Percentiles rank a stretch among this genome's conserved stretches.
Evolutionary conservation across 208 protist genomes (phyloP).

Genomic region (Crithidia sp.): DNA sequence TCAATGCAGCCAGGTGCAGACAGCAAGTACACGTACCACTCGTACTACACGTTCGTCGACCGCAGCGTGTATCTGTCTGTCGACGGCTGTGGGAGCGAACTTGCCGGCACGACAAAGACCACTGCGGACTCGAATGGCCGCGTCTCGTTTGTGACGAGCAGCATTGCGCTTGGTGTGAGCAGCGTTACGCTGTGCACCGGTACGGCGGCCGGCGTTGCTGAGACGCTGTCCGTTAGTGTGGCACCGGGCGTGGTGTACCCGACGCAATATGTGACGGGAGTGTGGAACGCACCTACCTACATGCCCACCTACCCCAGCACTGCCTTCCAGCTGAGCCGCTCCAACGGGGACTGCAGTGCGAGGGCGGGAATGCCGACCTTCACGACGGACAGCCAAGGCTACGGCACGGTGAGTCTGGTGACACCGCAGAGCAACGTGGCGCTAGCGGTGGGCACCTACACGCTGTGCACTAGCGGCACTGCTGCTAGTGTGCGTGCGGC

Average conservation of each 20-base stretch:
- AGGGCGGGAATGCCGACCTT: constrained; percentile 39
- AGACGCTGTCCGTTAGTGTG: constrained; percentile 29
- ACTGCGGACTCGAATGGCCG: constrained; percentile 15
- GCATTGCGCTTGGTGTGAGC: constrained; percentile 27
- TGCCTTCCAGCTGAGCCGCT: constrained; percentile 47
- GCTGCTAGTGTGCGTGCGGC: neutral
- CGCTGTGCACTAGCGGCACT: constrained; percentile 45
- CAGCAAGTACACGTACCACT: constrained; percentile 31
- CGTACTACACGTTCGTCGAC: constrained; percentile 37
- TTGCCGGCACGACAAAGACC: constrained; percentile 29
- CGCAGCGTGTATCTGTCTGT: constrained; percentile 59
- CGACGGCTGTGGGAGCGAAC: constrained; percentile 31
- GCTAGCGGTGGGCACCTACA: constrained; percentile 55
- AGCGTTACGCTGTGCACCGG: constrained; percentile 45
- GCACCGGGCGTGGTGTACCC: constrained; percentile 51
- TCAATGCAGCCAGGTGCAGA: constrained; percentile 60
- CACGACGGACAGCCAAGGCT: constrained; percentile 55
- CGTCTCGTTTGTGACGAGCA: constrained; percentile 33
- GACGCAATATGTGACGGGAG: constrained; percentile 48
- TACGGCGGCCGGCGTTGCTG: constrained; percentile 41
- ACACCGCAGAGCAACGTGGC: constrained; percentile 20
- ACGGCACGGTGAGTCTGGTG: constrained; percentile 46
- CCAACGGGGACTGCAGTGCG: constrained; percentile 29
- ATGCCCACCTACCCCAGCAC: constrained; percentile 47
- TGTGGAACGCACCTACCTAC: constrained; percentile 38